Conservation (phyloP, 192 early-diverging fungal genomes). For the Coemansia sp. region DNA sequence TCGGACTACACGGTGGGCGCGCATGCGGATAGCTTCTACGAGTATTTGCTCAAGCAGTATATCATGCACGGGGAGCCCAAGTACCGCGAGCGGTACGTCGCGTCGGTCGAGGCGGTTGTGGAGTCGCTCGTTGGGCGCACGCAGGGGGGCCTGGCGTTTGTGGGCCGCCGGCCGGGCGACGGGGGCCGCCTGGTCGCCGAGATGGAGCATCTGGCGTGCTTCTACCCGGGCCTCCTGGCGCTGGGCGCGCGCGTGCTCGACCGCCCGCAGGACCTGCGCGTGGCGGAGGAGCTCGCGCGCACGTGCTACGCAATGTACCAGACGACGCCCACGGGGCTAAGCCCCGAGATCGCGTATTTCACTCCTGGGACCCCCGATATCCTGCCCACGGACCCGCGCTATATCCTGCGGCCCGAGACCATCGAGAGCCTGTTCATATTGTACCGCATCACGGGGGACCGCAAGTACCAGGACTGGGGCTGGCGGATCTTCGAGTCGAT, state of each 20-base stretch:
- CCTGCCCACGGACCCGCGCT: neutral
- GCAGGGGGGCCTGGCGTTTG: conserved; percentile 1
- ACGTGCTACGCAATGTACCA: conserved; percentile 81
- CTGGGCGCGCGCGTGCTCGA: conserved; percentile 59
- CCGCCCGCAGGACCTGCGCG: conserved; percentile 59
- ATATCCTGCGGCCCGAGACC: conserved; percentile 85
- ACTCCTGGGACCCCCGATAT: conserved; percentile 27
- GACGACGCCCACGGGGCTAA: conserved; percentile 72
- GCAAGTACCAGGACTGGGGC: conserved; percentile 72
- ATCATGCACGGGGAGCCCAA: conserved; percentile 66
- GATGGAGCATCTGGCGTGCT: conserved; percentile 96
- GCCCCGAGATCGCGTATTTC: conserved; percentile 77
- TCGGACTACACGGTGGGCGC: conserved; percentile 71
- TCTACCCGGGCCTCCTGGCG: conserved; percentile 81
- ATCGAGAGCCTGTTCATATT: conserved; percentile 85
- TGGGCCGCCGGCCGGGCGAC: conserved; percentile 12
- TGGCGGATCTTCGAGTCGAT: conserved; percentile 87
- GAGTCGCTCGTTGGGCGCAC: conserved; percentile 28
- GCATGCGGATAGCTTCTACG: conserved; percentile 89
- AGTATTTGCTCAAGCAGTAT: conserved; percentile 92
- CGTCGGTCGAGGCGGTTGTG: conserved; percentile 63
- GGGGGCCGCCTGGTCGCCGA: conserved; percentile 47
- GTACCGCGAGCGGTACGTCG: conserved; percentile 68
- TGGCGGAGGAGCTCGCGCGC: conserved; percentile 75
- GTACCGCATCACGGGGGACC: conserved; percentile 80